A percentile compares a stretch with the other conserved stretches of the same genome.
Evolutionary conservation across 73 alveolate species (phyloP).

Genomic region (Uronychia binucleata): DNA sequence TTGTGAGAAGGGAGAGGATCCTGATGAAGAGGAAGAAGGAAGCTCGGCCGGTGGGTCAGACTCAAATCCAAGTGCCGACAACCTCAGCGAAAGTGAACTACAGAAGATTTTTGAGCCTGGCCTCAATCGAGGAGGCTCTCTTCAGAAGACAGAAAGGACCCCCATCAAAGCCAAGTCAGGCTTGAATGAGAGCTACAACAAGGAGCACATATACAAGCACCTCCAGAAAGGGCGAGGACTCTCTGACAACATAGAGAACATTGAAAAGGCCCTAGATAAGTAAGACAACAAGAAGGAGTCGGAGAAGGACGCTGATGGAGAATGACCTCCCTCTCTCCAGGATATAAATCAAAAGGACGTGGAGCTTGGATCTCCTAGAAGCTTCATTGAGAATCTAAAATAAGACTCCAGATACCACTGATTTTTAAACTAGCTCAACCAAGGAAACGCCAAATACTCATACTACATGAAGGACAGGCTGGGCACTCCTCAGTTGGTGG

Average conservation of each 20-base stretch:
- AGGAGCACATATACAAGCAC: not conserved
- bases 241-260: not conserved
- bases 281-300: no score
- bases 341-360: not conserved
- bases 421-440: not conserved
- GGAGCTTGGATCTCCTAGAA: not conserved
- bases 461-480: not conserved
- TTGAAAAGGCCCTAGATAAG: not conserved
- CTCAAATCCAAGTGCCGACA: not conserved
- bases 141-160: not conserved
- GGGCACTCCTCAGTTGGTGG: not conserved
- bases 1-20: constrained; percentile 9
- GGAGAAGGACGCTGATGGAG: no score
- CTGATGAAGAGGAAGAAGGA: not conserved
- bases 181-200: not conserved
- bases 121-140: not conserved
- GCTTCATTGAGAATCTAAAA: not conserved
- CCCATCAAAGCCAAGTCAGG: not conserved
- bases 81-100: not conserved
- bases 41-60: not conserved
- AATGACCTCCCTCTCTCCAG: not conserved
- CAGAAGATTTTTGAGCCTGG: not conserved
- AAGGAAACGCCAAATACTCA: not conserved
- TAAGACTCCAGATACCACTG: not conserved
- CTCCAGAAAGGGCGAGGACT: not conserved